Evolutionary conservation across 2,329 filamentous ascomycete genomes (phyloP).

Genomic region (Coniochaeta sp.): DNA sequence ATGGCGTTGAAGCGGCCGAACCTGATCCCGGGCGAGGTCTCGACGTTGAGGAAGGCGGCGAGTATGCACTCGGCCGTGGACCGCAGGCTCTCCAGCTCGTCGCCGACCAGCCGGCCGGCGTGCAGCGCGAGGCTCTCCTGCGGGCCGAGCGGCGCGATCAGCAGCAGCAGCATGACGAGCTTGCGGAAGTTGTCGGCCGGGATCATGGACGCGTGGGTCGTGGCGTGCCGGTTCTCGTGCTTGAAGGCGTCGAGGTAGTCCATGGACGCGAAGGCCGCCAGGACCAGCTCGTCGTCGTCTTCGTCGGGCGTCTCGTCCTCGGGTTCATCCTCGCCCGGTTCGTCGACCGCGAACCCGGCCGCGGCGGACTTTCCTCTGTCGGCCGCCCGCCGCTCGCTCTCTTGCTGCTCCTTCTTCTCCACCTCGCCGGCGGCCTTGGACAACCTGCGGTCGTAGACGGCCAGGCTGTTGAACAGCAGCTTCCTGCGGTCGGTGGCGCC

Average conservation of each 20-base stretch:
- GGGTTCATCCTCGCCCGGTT: conserved; percentile 30
- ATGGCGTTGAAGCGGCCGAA: conserved; percentile 54
- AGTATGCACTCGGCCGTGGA: conserved; percentile 58
- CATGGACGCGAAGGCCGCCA: conserved; percentile 62
- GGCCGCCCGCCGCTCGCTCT: neutral
- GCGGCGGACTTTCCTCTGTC: conserved; percentile 11
- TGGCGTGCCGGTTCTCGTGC: conserved; percentile 38
- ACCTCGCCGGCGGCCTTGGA: conserved; percentile 23
- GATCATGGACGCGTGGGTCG: conserved; percentile 59
- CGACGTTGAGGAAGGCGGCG: conserved; percentile 57
- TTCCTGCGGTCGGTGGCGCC: conserved; percentile 52
- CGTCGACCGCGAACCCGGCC: conserved; percentile 38
- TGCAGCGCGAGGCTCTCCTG: conserved; percentile 60
- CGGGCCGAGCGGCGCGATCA: conserved; percentile 56
- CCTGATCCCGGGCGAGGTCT: conserved; percentile 55
- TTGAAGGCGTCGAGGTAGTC: conserved; percentile 56
- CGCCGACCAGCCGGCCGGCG: conserved; percentile 45
- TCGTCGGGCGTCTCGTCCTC: conserved; percentile 36
- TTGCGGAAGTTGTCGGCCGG: conserved; percentile 67
- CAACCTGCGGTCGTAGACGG: conserved; percentile 59
- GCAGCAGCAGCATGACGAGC: conserved; percentile 61
- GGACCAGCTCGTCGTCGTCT: conserved; percentile 55
- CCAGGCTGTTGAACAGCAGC: conserved; percentile 63
- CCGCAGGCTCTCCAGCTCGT: conserved; percentile 51
- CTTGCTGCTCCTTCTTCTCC: conserved; percentile 6